These are phyloP conservation scores for Septoria petroselini DNA, from an alignment of 2,329 filamentous ascomycete species.

Conservation along the genomic window DNA sequence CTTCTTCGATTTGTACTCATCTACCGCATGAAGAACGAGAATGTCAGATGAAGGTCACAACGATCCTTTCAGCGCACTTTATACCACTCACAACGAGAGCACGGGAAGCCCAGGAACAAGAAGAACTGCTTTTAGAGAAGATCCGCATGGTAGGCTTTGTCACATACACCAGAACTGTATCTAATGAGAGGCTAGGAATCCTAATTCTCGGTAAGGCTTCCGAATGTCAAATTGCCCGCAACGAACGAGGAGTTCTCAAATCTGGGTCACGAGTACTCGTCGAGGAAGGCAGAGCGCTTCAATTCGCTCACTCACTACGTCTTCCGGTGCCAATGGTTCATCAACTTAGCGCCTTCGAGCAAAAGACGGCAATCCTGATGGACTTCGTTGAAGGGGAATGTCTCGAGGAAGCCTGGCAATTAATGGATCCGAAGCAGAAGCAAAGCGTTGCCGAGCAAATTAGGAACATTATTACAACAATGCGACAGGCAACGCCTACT, in stretches of 20 bases:
- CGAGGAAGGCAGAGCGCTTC: conserved; percentile 8
- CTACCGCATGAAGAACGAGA: no score
- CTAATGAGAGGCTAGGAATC: neutral
- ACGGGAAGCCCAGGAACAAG: neutral
- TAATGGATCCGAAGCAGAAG: conserved; percentile 12
- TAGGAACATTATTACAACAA: conserved; percentile 9
- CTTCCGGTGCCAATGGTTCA: conserved; percentile 6
- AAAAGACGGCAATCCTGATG: neutral
- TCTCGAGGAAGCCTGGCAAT: conserved; percentile 11
- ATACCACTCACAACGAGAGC: neutral
- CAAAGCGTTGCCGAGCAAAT: conserved; percentile 13
- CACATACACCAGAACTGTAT: neutral
- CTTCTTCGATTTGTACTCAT: no score
- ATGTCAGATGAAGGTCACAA: no score
- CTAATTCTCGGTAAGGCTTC: neutral
- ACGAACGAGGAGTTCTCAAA: neutral
- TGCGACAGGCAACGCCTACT: conserved; percentile 14
- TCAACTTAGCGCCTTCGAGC: neutral
- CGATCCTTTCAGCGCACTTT: no score
- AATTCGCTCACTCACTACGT: conserved; percentile 2
- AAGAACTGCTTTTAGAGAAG: conserved; percentile 1
- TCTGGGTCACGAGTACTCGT: conserved; percentile 5
- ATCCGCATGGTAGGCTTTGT: conserved; percentile 1
- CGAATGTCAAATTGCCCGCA: conserved; percentile 1
- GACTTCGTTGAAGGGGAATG: neutral